Evolutionary conservation across 768 basidiomycete genomes (phyloP), one percentile per base, ranked within the genome.

Genomic region (Calocera cornea): DNA sequence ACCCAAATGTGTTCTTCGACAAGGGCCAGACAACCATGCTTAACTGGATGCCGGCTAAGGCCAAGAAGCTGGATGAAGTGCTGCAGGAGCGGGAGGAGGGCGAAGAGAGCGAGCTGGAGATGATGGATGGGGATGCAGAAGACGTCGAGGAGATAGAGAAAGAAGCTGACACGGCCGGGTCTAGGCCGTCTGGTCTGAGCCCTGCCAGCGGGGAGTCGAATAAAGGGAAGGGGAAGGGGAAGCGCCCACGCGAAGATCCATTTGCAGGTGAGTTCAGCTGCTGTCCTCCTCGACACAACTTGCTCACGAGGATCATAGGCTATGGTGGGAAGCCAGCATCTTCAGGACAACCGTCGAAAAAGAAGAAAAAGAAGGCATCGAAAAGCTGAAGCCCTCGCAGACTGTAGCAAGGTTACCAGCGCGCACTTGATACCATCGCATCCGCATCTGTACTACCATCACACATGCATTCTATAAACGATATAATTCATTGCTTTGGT

Each of bases 311-410:
- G 41, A 36, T 65, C 14, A 14, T 24, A 65, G 41, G 34, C 38
- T 64, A 69, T 64, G 65, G 54, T 65, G 65, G 12, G 33, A 47
- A 64, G 41, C 24, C 24, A 49, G 64, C 17, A 41, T 54, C 19
- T 67, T 47, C 41, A 66, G 65, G 41, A 33, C 65, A 70, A 64
- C 68, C 75, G 27, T 83, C 90, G 40, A 80, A 89, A 65, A 77
- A 75, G 16, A 84, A 87, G 68, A 92, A 91, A 76, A 90, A 87
- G 72, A 76, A 78, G 86, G 34, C 85, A 83, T 74, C 79, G 80
- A 31, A 87, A 89, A 74, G 81, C 83, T 70, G 78, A 78, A 69
- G 75, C 64, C 2, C 77, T 83, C 68, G 79, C 78, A 17, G 75
- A 84, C 66, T 81, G 76, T 68, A 81, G 84, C 64, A 80, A 76